Conservation (phyloP, 2,329 filamentous ascomycete genomes). For the Phialocephala subalpina region DNA sequence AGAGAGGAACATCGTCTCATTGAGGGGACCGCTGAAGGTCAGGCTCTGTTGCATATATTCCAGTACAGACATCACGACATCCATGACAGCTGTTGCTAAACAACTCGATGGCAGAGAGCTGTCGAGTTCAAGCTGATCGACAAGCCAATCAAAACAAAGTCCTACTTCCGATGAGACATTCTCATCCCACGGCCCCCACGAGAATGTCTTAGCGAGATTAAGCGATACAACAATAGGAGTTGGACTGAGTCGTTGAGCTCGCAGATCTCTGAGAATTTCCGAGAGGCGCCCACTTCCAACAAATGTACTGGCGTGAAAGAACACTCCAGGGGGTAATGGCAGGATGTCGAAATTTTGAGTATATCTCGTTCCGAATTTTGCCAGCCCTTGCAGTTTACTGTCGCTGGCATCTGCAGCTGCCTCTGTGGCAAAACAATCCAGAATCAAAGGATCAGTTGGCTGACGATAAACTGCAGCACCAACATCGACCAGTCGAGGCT, state of each 20-base stretch:
- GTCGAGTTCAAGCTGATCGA: slow-evolving; percentile 49
- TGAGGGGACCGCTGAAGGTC: slow-evolving; percentile 28
- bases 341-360: slow-evolving; percentile 70
- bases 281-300: slow-evolving; percentile 62
- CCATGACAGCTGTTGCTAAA: slow-evolving; percentile 21
- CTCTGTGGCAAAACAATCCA: slow-evolving; percentile 36
- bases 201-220: slow-evolving; percentile 57
- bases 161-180: slow-evolving; percentile 68
- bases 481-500: slow-evolving; percentile 42
- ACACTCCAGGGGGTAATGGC: slow-evolving; percentile 61
- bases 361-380: slow-evolving; percentile 67
- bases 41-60: slow-evolving; percentile 42
- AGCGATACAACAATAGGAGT: slow-evolving; percentile 1
- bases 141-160: slow-evolving; percentile 65
- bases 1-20: slow-evolving; percentile 35
- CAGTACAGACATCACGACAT: slow-evolving; percentile 35
- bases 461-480: slow-evolving; percentile 45
- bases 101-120: not conserved
- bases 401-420: slow-evolving; percentile 31
- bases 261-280: slow-evolving; percentile 42
- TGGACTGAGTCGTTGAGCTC: slow-evolving; percentile 34
- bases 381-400: slow-evolving; percentile 60
- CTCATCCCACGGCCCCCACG: slow-evolving; percentile 65
- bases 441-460: slow-evolving; percentile 41
- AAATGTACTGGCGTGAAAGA: slow-evolving; percentile 67